phyloP scores from a whole-genome alignment of 2,329 filamentous ascomycete genomes.

The Whalleya microplaca region DNA sequence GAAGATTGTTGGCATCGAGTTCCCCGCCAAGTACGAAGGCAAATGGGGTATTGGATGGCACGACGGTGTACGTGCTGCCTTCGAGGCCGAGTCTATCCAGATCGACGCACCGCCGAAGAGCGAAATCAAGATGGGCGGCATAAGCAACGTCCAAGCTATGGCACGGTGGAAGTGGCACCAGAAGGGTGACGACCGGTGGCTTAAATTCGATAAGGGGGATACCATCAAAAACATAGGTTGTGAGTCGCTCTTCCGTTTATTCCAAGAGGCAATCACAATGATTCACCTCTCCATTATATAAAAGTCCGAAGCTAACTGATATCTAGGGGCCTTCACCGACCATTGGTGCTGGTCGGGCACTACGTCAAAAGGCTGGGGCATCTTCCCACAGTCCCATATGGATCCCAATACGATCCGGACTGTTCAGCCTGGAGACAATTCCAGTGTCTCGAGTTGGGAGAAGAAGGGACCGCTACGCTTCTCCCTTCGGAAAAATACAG shows the following conservation, averaged over 20 bases:
- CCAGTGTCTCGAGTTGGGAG: slow-evolving; percentile 35
- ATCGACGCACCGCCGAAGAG: slow-evolving; percentile 50
- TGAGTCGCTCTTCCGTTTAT: slow-evolving; percentile 22
- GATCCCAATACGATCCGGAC: slow-evolving; percentile 35
- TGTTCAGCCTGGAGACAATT: slow-evolving; percentile 29
- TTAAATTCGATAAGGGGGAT: slow-evolving; percentile 69
- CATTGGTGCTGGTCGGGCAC: slow-evolving; percentile 42
- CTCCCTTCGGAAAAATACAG: slow-evolving; percentile 31
- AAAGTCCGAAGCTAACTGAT: neutral
- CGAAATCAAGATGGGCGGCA: slow-evolving; percentile 51
- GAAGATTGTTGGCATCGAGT: slow-evolving; percentile 54
- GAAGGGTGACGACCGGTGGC: slow-evolving; percentile 52
- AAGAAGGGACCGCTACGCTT: slow-evolving; percentile 36
- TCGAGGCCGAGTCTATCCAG: slow-evolving; percentile 53
- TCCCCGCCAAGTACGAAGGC: slow-evolving; percentile 54
- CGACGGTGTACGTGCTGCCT: slow-evolving; percentile 54
- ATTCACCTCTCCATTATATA: neutral
- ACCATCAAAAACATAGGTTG: slow-evolving; percentile 63
- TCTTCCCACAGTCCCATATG: slow-evolving; percentile 40
- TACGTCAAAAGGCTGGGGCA: slow-evolving; percentile 37
- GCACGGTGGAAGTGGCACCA: slow-evolving; percentile 58
- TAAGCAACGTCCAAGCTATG: slow-evolving; percentile 52
- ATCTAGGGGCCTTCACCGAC: slow-evolving; percentile 35
- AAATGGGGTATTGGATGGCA: slow-evolving; percentile 64
- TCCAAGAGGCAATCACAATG: neutral